phyloP scores from a whole-genome alignment of 2,329 filamentous ascomycete species.

The Tolypocladium ophioglossoides region DNA sequence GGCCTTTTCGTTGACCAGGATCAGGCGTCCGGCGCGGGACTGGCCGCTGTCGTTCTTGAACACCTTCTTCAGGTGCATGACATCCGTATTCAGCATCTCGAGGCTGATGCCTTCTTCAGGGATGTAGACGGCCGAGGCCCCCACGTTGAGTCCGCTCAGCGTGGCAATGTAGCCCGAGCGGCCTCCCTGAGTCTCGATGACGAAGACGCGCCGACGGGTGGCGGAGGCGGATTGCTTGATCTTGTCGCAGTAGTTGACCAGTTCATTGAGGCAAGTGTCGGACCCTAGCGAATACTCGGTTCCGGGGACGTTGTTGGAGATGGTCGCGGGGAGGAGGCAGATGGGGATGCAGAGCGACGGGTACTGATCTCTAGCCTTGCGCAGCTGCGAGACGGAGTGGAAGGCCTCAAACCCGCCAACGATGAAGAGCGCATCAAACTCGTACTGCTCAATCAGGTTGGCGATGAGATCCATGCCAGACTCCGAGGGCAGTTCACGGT shows the following conservation, averaged over 20 bases:
- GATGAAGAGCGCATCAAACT: conserved; percentile 84
- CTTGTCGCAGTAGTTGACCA: conserved; percentile 92
- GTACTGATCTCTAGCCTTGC: conserved; percentile 67
- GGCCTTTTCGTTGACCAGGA: conserved; percentile 93
- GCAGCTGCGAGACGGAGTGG: conserved; percentile 79
- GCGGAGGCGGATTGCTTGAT: conserved; percentile 96
- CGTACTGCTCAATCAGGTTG: conserved; percentile 72
- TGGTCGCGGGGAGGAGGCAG: conserved; percentile 85
- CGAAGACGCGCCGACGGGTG: conserved; percentile 86
- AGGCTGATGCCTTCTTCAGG: conserved; percentile 93
- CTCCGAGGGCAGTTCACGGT: conserved; percentile 82
- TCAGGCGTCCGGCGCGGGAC: conserved; percentile 81
- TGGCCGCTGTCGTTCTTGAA: conserved; percentile 82
- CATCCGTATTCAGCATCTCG: conserved; percentile 85
- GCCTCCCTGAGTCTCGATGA: conserved; percentile 95
- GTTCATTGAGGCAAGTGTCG: conserved; percentile 91
- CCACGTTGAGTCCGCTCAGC: conserved; percentile 81
- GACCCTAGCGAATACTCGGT: conserved; percentile 96
- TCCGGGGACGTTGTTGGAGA: conserved; percentile 96
- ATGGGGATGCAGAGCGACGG: conserved; percentile 88
- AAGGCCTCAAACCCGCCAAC: conserved; percentile 96
- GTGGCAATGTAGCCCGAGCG: conserved; percentile 90
- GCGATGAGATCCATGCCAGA: conserved; percentile 75
- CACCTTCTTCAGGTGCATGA: conserved; percentile 75
- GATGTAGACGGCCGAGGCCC: conserved; percentile 88